A percentile compares a stretch with the other conserved stretches of the same genome.
Evolutionary conservation across 768 basidiomycete species (phyloP).

Genomic region (Strobilomyces confusus): DNA sequence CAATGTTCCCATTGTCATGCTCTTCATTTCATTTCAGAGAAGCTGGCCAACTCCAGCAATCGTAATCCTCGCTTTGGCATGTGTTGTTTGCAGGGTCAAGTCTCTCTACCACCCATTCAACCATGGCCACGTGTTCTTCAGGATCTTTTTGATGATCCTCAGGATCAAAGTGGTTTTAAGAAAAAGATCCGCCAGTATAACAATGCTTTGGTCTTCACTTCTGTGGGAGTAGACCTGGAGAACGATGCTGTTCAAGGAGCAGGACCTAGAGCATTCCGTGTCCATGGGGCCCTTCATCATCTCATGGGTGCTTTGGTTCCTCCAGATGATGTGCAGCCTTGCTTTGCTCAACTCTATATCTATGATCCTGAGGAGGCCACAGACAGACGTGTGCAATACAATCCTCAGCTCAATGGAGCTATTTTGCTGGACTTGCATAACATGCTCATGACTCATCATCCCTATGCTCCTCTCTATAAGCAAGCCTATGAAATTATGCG

Average conservation of each 20-base stretch:
- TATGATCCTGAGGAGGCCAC: constrained; percentile 37
- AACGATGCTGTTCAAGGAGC: constrained; percentile 18
- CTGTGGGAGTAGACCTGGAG: not conserved
- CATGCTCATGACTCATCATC: constrained; percentile 17
- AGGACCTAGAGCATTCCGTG: constrained; percentile 4
- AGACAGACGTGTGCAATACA: constrained; percentile 18
- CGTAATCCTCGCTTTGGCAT: constrained; percentile 16
- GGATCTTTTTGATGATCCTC: constrained; percentile 12
- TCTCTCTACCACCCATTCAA: constrained; percentile 19
- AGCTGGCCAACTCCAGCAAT: not conserved
- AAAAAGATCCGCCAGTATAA: constrained; percentile 40
- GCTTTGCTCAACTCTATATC: constrained; percentile 41
- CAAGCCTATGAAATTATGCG: constrained; percentile 32
- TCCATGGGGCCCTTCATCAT: constrained; percentile 38
- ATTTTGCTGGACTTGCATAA: constrained; percentile 26
- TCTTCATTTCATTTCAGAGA: constrained; percentile 15
- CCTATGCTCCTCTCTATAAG: constrained; percentile 29
- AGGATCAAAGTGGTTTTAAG: constrained; percentile 20
- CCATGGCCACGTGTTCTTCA: constrained; percentile 15
- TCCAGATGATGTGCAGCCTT: constrained; percentile 12
- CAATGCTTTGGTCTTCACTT: constrained; percentile 8
- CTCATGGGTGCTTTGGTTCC: constrained; percentile 31
- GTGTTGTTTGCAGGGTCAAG: constrained; percentile 28
- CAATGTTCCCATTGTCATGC: constrained; percentile 17
- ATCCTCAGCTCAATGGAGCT: constrained; percentile 17